Conservation (phyloP, 805 yeast species). For the Clavispora santaluciae region DNA sequence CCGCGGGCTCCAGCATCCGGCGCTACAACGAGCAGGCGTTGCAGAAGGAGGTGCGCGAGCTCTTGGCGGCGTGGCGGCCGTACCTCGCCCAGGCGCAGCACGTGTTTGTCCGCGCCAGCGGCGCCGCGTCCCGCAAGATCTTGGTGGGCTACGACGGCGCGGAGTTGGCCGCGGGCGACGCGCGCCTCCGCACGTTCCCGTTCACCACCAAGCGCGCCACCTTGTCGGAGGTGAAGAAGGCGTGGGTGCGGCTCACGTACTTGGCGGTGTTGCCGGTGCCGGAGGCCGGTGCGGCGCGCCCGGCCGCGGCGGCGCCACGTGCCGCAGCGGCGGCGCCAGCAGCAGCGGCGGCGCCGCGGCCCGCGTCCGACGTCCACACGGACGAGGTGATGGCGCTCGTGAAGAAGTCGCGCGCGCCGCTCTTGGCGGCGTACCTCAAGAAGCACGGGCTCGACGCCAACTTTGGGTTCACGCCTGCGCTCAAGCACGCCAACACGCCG, state of each 20-base stretch:
- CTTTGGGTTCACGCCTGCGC: constrained; percentile 50
- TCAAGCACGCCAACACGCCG: constrained; percentile 53
- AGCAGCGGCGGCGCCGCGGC: constrained; percentile 16
- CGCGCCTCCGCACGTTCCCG: constrained; percentile 68
- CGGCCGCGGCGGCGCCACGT: too few relatives aligned
- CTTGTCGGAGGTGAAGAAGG: constrained; percentile 67
- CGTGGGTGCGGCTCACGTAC: constrained; percentile 77
- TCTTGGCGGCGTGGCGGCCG: constrained; percentile 61
- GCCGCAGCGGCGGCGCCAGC: constrained; percentile 16
- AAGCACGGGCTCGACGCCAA: constrained; percentile 53
- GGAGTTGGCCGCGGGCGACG: constrained; percentile 48
- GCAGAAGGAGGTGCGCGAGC: constrained; percentile 67
- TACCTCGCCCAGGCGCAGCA: constrained; percentile 57
- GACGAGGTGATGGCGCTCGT: constrained; percentile 54
- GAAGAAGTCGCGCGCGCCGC: constrained; percentile 74
- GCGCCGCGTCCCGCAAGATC: constrained; percentile 58
- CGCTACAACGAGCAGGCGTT: constrained; percentile 86
- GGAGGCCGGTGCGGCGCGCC: constrained; percentile 34
- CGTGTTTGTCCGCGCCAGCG: constrained; percentile 78
- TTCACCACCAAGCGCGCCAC: constrained; percentile 90
- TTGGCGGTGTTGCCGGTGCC: constrained; percentile 55
- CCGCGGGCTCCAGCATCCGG: constrained; percentile 90
- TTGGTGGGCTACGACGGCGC: constrained; percentile 65
- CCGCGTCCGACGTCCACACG: constrained; percentile 43
- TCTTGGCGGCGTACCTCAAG: constrained; percentile 56